Percentiles rank a stretch among this genome's conserved stretches.
Evolutionary conservation across 345 rosid species (phyloP).

Genomic region (Citrus maxima): DNA sequence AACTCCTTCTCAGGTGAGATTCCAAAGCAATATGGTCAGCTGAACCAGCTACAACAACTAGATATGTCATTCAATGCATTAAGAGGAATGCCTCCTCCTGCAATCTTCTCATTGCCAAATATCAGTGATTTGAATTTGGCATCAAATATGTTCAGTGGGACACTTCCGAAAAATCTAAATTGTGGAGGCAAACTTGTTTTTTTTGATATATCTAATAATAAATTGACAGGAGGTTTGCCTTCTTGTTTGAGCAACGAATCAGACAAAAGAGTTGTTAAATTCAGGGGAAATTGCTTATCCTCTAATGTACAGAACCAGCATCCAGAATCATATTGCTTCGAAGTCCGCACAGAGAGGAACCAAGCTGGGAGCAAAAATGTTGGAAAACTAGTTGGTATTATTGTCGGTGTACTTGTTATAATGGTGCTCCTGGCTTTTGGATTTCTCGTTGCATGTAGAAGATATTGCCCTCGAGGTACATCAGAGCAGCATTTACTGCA

Average conservation of each 20-base stretch:
- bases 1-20: constrained; percentile 46
- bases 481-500: constrained; percentile 53
- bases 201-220: constrained; percentile 57
- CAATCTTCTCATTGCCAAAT: constrained; percentile 48
- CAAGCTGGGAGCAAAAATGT: constrained; percentile 27
- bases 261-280: constrained; percentile 23
- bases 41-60: constrained; percentile 34
- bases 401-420: constrained; percentile 32
- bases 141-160: constrained; percentile 50
- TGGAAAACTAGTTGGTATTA: constrained; percentile 40
- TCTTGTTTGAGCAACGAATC: constrained; percentile 41
- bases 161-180: constrained; percentile 41
- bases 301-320: constrained; percentile 39
- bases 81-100: constrained; percentile 34
- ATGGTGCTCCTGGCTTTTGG: constrained; percentile 35
- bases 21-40: constrained; percentile 32
- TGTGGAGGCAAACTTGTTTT: constrained; percentile 55
- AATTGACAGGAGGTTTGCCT: constrained; percentile 57
- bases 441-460: constrained; percentile 34
- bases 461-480: constrained; percentile 29
- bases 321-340: constrained; percentile 45
- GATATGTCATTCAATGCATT: constrained; percentile 44
- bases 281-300: constrained; percentile 61
- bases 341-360: constrained; percentile 29
- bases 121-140: constrained; percentile 56